phyloP scores from a whole-genome alignment of 352 stramenopile genomes.

The Phytopythium vexans region DNA sequence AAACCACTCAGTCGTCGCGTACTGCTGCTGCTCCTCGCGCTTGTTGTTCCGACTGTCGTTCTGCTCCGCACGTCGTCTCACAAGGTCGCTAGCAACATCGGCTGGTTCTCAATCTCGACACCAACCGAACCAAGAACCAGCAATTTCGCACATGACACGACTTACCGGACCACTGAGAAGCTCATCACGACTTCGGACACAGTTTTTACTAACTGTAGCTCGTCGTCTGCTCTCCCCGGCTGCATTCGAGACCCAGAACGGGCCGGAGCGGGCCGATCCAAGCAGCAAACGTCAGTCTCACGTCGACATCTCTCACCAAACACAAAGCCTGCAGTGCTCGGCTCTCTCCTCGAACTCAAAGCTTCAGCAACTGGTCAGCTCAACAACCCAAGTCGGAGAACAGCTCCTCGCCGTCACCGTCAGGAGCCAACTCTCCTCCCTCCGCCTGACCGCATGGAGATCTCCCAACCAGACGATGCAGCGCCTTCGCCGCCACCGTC shows the following conservation, averaged over 20 bases:
- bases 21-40: slow-evolving; percentile 7
- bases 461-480: no score
- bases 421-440: no score
- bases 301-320: no score
- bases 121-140: slow-evolving; percentile 18
- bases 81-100: slow-evolving; percentile 30
- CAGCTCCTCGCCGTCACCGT: no score
- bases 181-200: slow-evolving; percentile 28
- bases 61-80: background rate
- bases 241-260: slow-evolving; percentile 16
- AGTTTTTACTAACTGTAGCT: slow-evolving; percentile 7
- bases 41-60: slow-evolving; percentile 3
- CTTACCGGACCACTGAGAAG: slow-evolving; percentile 21
- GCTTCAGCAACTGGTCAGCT: no score
- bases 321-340: no score
- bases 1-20: no score
- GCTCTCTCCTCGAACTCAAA: no score
- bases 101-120: slow-evolving; percentile 20
- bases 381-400: no score
- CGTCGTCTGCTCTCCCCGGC: slow-evolving; percentile 7
- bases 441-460: no score
- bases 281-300: no score
- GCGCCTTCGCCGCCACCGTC: no score
- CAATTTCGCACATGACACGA: slow-evolving; percentile 20
- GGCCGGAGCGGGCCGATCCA: slow-evolving; percentile 1